These are phyloP conservation scores for Solanum pinnatisectum DNA, from an alignment of 257 asterid genomes.

Conservation along the genomic window DNA sequence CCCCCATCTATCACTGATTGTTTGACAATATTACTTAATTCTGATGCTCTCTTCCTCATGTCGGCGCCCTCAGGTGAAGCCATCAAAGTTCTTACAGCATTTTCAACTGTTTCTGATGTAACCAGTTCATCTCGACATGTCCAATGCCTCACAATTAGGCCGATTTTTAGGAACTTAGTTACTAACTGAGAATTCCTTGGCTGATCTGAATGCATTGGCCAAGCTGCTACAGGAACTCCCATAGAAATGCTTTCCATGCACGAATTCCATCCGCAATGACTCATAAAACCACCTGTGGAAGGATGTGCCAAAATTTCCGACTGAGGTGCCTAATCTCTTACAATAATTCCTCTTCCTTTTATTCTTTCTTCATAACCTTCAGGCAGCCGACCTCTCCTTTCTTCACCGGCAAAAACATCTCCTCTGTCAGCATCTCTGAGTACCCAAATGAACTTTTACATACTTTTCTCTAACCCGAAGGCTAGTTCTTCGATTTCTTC, in stretches of 20 bases:
- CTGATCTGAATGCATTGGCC: conserved; percentile 64
- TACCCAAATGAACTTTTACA: conserved; percentile 42
- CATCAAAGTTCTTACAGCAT: conserved; percentile 24
- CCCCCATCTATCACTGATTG: conserved; percentile 1
- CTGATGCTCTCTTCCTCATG: conserved; percentile 13
- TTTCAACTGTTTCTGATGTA: conserved; percentile 19
- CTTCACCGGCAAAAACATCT: conserved; percentile 28
- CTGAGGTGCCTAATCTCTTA: conserved; percentile 52
- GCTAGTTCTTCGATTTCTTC: conserved; percentile 29
- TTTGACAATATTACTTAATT: conserved; percentile 1
- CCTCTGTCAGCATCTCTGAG: conserved; percentile 45
- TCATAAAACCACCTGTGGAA: conserved; percentile 13
- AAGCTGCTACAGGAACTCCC: conserved; percentile 16
- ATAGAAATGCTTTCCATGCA: conserved; percentile 10
- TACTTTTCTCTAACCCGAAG: conserved; percentile 32
- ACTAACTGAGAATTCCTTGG: conserved; percentile 34
- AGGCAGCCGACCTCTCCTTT: conserved; percentile 20
- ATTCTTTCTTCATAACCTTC: conserved; percentile 30
- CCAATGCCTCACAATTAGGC: conserved; percentile 27
- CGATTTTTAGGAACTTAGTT: conserved; percentile 24
- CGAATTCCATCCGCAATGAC: conserved; percentile 12
- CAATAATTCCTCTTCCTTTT: conserved; percentile 27
- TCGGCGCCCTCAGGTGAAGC: conserved; percentile 11
- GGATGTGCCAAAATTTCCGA: conserved; percentile 33
- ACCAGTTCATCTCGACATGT: conserved; percentile 6